Percentiles rank a stretch among this genome's conserved stretches.
phyloP scores from a whole-genome alignment of 129 eudicot genomes.

The Sambucus nigra region DNA sequence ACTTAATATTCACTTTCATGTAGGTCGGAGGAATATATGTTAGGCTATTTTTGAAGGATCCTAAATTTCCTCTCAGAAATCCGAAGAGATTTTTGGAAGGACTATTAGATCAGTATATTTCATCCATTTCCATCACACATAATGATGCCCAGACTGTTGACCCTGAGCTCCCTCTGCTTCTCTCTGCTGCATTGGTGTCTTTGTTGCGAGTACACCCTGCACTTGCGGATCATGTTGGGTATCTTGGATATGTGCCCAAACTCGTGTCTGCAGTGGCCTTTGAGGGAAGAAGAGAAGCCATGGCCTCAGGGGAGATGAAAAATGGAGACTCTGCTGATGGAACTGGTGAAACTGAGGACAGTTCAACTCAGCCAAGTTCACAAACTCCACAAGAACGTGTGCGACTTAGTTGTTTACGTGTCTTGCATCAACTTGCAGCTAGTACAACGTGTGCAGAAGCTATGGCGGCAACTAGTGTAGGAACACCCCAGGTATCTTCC shows the following conservation, averaged over 20 bases:
- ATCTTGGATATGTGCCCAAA: constrained; percentile 90
- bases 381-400: constrained; percentile 89
- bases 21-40: constrained; percentile 99
- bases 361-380: constrained; percentile 27
- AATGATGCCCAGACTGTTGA: constrained; percentile 63
- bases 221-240: constrained; percentile 95
- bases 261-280: constrained; percentile 86
- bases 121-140: constrained; percentile 84
- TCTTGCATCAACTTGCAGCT: constrained; percentile 96
- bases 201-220: constrained; percentile 93
- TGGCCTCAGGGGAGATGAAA: constrained; percentile 52
- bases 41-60: constrained; percentile 85
- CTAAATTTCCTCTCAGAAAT: constrained; percentile 93
- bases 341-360: constrained; percentile 46
- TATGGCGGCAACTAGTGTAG: constrained; percentile 99
- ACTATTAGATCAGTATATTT: constrained; percentile 83
- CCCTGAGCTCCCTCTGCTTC: constrained; percentile 81
- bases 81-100: constrained; percentile 96
- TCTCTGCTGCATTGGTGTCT: constrained; percentile 94
- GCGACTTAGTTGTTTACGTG: constrained; percentile 94
- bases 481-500: constrained; percentile 79
- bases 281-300: constrained; percentile 83
- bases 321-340: constrained; percentile 23
- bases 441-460: constrained; percentile 98
- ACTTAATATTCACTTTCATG: constrained; percentile 3